Percentiles rank a stretch among this genome's conserved stretches.
These are phyloP conservation scores for Porodaedalea pini DNA, from an alignment of 1,284 basidiomycete genomes.

Conservation along the genomic window DNA sequence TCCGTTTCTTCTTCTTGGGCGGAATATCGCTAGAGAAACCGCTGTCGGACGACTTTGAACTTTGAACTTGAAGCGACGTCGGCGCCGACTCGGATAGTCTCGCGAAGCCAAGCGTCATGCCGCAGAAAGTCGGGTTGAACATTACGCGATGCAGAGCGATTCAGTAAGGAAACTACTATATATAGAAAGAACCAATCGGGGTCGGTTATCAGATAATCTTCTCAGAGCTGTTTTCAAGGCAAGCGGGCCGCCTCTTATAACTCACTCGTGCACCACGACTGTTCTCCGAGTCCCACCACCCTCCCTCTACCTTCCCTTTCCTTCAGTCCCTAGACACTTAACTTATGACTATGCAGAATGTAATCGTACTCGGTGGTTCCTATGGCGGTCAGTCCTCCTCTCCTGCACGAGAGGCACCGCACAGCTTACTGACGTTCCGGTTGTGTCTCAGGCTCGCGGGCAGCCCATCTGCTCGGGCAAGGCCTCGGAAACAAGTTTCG, in stretches of 20 bases:
- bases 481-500: slow-evolving; percentile 58
- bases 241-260: background rate
- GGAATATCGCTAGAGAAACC: background rate
- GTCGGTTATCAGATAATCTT: slow-evolving; percentile 6
- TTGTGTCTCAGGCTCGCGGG: slow-evolving; percentile 37
- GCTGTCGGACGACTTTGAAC: background rate
- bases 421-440: slow-evolving; percentile 6
- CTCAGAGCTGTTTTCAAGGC: background rate
- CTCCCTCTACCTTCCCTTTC: background rate
- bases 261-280: background rate
- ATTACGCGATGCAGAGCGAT: no score
- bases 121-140: background rate
- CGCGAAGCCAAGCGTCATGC: background rate
- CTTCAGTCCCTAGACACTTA: slow-evolving; percentile 5
- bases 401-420: slow-evolving; percentile 2
- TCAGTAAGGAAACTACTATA: background rate
- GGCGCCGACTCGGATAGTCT: background rate
- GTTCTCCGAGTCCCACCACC: slow-evolving; percentile 1
- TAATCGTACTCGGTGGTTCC: slow-evolving; percentile 57
- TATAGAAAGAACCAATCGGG: background rate
- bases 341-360: slow-evolving; percentile 36
- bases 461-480: slow-evolving; percentile 54
- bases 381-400: slow-evolving; percentile 46
- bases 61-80: background rate
- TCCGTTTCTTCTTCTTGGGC: background rate